Evolutionary conservation across 345 rosid genomes (phyloP), one percentile per base, ranked within the genome.

Genomic region (Citropsis articulata): DNA sequence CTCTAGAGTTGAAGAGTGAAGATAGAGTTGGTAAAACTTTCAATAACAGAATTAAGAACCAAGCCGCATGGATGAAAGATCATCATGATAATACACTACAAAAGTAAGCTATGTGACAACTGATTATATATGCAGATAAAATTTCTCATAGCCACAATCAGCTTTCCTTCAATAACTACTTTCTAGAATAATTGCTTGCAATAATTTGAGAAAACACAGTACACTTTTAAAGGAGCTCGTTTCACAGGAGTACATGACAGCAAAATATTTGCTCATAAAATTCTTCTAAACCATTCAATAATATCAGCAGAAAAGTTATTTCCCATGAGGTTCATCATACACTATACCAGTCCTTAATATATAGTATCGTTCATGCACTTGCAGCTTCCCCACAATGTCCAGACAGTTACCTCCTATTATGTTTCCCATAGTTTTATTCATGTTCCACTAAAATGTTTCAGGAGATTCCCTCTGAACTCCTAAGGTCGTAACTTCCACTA

Each of bases 1-100:
- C 98, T 85, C 99, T 96, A 79, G 64, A 71, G 77, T 76, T 68
- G 38, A 62, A 74, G 45, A 48, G 75, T 10, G 63, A 82, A 72
- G 78, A 71, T 73, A 40, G 24, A 22, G n/a, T 13, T 67, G n/a
- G 73, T n/a, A 73, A 63, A 28, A 40, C 40, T 50, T 35, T 55
- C 69, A 21, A 53, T 68, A 71, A 70, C 35, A 66, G 31, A 59
- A 66, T 74, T 40, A 64, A 71, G 42, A 56, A 62, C 22, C 27
- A 57, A 78, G 14, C 62, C 10, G 13, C 22, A n/a, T 50, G 36
- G 21, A 61, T 62, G 24, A 64, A 14, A 55, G 22, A 27, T 8
- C 31, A 60, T 0, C 18, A 33, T 48, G 71, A n/a, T 64, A 64
- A n/a, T n/a, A 65, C 19, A 75, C 50, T 33, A 66, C 24, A 66